Evolutionary conservation across 192 early-diverging fungal species (phyloP).

Genomic region (Dissophora globulifera): DNA sequence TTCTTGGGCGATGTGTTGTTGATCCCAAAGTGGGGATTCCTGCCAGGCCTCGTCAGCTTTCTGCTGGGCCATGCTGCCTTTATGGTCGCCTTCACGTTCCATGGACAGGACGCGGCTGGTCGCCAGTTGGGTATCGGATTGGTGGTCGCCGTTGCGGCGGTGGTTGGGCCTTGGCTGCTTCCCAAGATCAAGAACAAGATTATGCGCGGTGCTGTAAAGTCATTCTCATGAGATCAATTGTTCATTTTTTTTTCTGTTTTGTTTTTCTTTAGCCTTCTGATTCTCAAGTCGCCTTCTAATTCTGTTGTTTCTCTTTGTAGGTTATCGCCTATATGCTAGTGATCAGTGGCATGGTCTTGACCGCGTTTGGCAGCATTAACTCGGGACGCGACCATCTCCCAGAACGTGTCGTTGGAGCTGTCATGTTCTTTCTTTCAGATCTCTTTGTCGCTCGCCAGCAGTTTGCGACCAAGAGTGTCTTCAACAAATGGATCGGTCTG

Average conservation of each 20-base stretch:
- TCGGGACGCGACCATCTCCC: conserved; percentile 17
- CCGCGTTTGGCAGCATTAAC: conserved; percentile 37
- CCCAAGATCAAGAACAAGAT: conserved; percentile 50
- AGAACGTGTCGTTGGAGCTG: conserved; percentile 33
- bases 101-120: conserved; percentile 29
- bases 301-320: conserved; percentile 7
- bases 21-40: conserved; percentile 33
- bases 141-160: conserved; percentile 23
- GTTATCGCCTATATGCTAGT: conserved; percentile 44
- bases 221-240: no score
- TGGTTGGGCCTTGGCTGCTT: conserved; percentile 46
- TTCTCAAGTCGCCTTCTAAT: no score
- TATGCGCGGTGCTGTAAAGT: conserved; percentile 50
- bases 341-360: conserved; percentile 44
- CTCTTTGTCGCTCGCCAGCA: conserved; percentile 45
- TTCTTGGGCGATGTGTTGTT: conserved; percentile 38
- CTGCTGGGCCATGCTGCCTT: conserved; percentile 39
- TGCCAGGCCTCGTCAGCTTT: conserved; percentile 44
- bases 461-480: conserved; percentile 38
- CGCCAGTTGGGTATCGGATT: conserved; percentile 22
- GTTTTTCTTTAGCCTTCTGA: no score
- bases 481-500: conserved; percentile 48
- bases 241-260: no score
- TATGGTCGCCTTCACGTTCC: conserved; percentile 49
- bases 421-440: conserved; percentile 48